Evolutionary conservation across 345 rosid genomes (phyloP), one percentile per base, ranked within the genome.

Genomic region (Microcos paniculata): DNA sequence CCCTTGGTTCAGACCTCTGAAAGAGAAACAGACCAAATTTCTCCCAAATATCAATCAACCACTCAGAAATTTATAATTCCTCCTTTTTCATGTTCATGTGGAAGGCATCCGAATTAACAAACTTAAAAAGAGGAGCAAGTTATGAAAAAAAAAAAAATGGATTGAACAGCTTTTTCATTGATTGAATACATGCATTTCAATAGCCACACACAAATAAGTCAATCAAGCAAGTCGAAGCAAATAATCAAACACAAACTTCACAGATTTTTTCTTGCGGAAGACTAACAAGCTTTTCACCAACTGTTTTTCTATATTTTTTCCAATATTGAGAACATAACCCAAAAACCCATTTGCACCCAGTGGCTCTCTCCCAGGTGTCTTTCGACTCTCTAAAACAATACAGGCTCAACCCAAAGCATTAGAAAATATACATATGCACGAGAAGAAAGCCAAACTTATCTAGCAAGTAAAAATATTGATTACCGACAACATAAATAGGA

Each of bases 41-140:
- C 23, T 51, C 26, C 69, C 24, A 42, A 46, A n/a, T 21, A 35
- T 69, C 66, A 59, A 35, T 69, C 66, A 59, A 76, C 3, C 68
- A 59, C 66, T 74, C 57, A 26, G 19, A 28, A 45, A 35, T 13
- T 23, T 65, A 65, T 26, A 9, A 28, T 26, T 73, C 1, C 14
- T 71, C 64, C 30, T 3, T 35, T 35, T 35, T n/a, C 35, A 38
- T 23, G 13, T 69, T 69, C 45, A 69, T 11, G 42, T 48, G 24
- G 30, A 70, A 9, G 7, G 43, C 38, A 21, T 19, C 57, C 24
- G 19, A 52, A 52, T 19, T 1, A 52, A 52, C 11, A 52, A 21
- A 55, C 45, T 26, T 35, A 16, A 46, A 45, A 13, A 26, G 23
- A 26, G 15, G n/a, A 46, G 30, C n/a, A 23, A 21, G 33, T 42